Evolutionary conservation across 2,329 filamentous ascomycete species (phyloP), one percentile per base, ranked within the genome.

Genomic region (Ambrosiella beaveri): DNA sequence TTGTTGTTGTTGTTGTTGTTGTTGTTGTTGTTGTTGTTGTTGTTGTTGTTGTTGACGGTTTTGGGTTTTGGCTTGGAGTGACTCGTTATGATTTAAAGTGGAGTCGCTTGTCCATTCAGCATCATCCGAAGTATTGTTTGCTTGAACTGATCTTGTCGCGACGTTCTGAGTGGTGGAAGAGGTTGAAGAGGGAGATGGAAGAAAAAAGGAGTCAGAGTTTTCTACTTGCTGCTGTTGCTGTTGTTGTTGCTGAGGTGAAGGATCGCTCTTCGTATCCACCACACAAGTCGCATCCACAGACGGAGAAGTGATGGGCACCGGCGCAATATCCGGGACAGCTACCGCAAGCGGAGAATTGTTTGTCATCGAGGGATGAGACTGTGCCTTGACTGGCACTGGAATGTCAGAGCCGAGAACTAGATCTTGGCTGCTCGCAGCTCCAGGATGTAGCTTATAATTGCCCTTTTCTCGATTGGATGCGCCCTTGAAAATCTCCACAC

Each of bases 101-200:
- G 53, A 56, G 37, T 59, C 53, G 37, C 57, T 59, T 17, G 57
- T 35, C 53, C 53, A 56, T 15, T 59, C 57, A 8, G 45, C 15
- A 17, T 56, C 53, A 27, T 59, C 45, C 8, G 15, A 47, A 47
- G n/a, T 47, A 15, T 17, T 47, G n/a, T 17, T 47, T n/a, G 44
- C 13, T 17, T 15, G 44, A 6, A 17, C 19, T 15, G 15, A n/a
- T 8, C n/a, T n/a, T 13, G 44, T 15, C 3, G 13, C 44, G n/a
- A 47, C 44, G n/a, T 47, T 12, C 7, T 13, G 44, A 15, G n/a
- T 15, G 19, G 44, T 47, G 19, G n/a, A 15, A 47, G n/a, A 15
- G n/a, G 44, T 47, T 13, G 44, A 47, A 47, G 44, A 47, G 4
- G 9, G 44, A 2, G 44, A 47, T 17, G 44, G 19, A n/a, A 17